Percentiles rank a stretch among this genome's conserved stretches.
Evolutionary conservation across 176 grass and related monocot genomes (phyloP).

Genomic region (Cenchrus purpureus): DNA sequence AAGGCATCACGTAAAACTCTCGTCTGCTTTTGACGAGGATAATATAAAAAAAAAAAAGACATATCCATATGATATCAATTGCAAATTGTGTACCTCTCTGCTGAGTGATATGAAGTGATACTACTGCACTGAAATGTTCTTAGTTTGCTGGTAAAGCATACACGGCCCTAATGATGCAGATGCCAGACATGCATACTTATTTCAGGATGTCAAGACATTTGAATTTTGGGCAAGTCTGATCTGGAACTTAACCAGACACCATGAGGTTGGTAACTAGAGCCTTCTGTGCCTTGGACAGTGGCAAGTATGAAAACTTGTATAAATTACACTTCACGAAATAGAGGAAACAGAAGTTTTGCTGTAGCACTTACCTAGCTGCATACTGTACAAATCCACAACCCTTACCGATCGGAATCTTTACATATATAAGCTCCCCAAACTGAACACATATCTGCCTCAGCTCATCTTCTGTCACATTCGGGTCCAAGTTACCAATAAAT

Average conservation of each 20-base stretch:
- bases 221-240: not conserved
- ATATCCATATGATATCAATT: conserved; percentile 10
- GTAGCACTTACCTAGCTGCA: conserved; percentile 58
- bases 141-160: conserved; percentile 31
- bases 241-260: conserved; percentile 1
- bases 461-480: conserved; percentile 91
- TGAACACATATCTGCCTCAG: conserved; percentile 80
- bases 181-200: not conserved
- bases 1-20: not conserved
- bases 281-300: not conserved
- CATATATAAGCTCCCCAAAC: conserved; percentile 91
- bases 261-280: not conserved
- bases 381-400: conserved; percentile 97
- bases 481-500: conserved; percentile 96
- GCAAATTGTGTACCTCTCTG: not conserved
- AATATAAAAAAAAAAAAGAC: not conserved
- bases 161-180: not conserved
- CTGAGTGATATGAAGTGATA: conserved; percentile 13
- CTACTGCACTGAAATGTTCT: not conserved
- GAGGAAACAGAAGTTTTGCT: not conserved
- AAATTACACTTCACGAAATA: conserved; percentile 13
- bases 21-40: not conserved
- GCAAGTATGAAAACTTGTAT: conserved; percentile 9
- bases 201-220: not conserved
- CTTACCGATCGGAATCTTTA: conserved; percentile 93